A percentile compares a stretch with the other conserved stretches of the same genome.
These are phyloP conservation scores for Claviceps spartinae DNA, from an alignment of 2,329 filamentous ascomycete species.

Conservation along the genomic window DNA sequence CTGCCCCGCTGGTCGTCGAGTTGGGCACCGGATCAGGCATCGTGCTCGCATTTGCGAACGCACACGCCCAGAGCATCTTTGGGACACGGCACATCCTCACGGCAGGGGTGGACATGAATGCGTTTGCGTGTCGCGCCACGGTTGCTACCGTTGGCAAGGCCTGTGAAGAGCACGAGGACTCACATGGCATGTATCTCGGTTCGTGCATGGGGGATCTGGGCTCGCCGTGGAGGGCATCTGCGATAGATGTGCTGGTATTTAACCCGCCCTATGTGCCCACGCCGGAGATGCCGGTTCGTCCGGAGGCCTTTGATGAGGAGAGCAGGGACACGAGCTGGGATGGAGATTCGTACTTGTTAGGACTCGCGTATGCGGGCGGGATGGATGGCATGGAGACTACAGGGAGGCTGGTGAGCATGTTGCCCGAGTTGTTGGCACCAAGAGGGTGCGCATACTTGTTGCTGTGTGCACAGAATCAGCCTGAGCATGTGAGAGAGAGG, in stretches of 20 bases:
- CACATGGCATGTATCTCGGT: slow-evolving; percentile 45
- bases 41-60: slow-evolving; percentile 76
- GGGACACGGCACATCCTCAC: slow-evolving; percentile 57
- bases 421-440: slow-evolving; percentile 49
- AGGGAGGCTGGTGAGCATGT: slow-evolving; percentile 55
- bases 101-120: slow-evolving; percentile 73
- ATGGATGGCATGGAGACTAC: slow-evolving; percentile 90
- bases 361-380: slow-evolving; percentile 81
- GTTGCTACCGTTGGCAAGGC: slow-evolving; percentile 49
- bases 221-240: slow-evolving; percentile 39
- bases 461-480: slow-evolving; percentile 82
- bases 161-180: slow-evolving; percentile 16
- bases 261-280: slow-evolving; percentile 97
- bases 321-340: slow-evolving; percentile 43
- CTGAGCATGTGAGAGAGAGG: slow-evolving; percentile 53
- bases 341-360: slow-evolving; percentile 68
- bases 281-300: slow-evolving; percentile 50
- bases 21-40: slow-evolving; percentile 86
- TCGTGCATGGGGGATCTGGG: slow-evolving; percentile 59
- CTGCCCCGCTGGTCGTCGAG: slow-evolving; percentile 62
- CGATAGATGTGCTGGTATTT: slow-evolving; percentile 78
- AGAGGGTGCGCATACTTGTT: slow-evolving; percentile 79
- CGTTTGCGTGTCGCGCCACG: slow-evolving; percentile 68
- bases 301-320: slow-evolving; percentile 12
- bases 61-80: slow-evolving; percentile 60